Evolutionary conservation across 176 grass and related monocot genomes (phyloP), one percentile per base, ranked within the genome.

Genomic region (Microstegium vimineum): DNA sequence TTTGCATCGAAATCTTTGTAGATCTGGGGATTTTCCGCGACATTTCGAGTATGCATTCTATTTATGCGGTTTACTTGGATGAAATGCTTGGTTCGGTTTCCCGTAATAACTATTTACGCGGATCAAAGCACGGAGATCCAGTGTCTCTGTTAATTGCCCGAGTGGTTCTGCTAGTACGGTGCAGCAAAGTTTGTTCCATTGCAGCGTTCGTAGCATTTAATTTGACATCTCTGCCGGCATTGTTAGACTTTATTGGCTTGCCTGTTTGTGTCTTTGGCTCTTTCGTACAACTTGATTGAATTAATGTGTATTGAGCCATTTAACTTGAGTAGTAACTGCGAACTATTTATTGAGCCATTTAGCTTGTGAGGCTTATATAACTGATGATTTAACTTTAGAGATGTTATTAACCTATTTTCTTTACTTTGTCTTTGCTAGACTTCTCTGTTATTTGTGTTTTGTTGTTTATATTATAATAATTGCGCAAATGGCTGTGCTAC

Each of bases 11-110:
- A 71, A 8, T 3, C 1, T 49, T 18, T 62, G n/a, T 40, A 84
- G 81, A 89, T 89, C 81, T 88, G 46, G 10, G 28, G 15, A 20
- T 62, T 49, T 78, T 71, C 18, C 17, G 10, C 17, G 8, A n/a
- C 35, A 32, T 33, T 73, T 14, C 12, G 8, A 59, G 6, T 4
- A 20, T 4, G 8, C 38, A 77, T 62, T 77, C 5, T 0, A n/a
- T 10, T 31, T 31, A 9, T 49, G 38, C 14, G 13, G 13, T 36
- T 36, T 27, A 22, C 1, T 3, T 7, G 13, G 36, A 57, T 5
- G 36, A 8, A 13, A 32, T 38, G 27, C 14, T 45, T 76, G 6
- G 5, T 36, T 43, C 35, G 17, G n/a, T 47, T 31, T 56, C 37
- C 49, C 30, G 6, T 27, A 12, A 65, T 28, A 22, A 49, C 4